Base-by-base conservation (phyloP, 2,329 filamentous ascomycete genomes). In the Daldinia sp. region DNA sequence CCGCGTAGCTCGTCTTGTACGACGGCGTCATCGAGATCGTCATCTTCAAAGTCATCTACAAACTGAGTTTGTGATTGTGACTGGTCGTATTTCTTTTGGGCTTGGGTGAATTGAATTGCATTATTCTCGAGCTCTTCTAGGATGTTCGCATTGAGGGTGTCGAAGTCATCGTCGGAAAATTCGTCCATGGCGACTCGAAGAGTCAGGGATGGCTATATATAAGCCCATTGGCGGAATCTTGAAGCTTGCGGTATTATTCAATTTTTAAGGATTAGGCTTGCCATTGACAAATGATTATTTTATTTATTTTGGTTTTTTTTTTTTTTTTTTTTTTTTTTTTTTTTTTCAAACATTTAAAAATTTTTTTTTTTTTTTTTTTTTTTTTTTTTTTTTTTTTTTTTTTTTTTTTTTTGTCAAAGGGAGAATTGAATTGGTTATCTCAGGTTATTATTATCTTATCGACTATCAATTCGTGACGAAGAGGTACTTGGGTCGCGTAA, bases 121-220 rank as follows among this genome's bases (percentile, higher is more conserved):
- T 86, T 85, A 74, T 86, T 85, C 75, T 92, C 89, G 69, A 92
- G 86, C 75, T 90, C 88, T 73, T 88, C 83, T 3, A 91, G 80
- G 53, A 82, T 82, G 69, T 85, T 84, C 69, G 85, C 82, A 70
- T 88, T 86, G 46, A 91, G 80, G 44, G 86, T 83, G 77, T 91
- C 88, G 72, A 92, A 83, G 67, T 85, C 88, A 75, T 90, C 89
- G 76, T 90, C 89, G 66, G 84, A 87, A 76, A 89, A 90, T 68
- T 88, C 86, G 80, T 89, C 87, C 80, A 78, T 79, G 62, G 78
- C 76, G 79, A 81, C 81, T 73, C 77, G 74, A 65, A 79, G 65
- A 79, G 79, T 57, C 80, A 79, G 53, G 46, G 50, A 12, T 28
- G 63, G 68, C 65, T 59, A 65, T 69, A 65, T 72, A 69, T 54